Conservation (phyloP, 2,329 filamentous ascomycete species). For the Sporothrix brasiliensis region DNA sequence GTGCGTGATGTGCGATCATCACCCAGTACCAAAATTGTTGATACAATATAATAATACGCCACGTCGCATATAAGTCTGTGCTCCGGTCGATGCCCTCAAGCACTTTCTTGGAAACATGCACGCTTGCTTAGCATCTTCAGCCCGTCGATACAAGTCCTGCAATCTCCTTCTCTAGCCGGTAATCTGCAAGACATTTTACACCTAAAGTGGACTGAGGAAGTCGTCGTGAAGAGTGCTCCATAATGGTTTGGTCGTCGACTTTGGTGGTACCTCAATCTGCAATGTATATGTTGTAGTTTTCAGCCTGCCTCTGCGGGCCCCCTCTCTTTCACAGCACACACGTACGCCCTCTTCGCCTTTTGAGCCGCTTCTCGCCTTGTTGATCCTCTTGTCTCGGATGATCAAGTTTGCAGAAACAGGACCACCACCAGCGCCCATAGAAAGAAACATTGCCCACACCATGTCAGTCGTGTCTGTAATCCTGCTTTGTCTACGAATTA, state of each 20-base stretch:
- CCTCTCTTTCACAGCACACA: neutral
- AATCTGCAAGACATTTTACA: conserved; percentile 17
- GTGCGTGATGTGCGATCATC: conserved; percentile 21
- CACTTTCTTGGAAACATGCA: neutral
- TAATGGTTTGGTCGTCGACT: conserved; percentile 9
- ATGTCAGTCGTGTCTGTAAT: neutral
- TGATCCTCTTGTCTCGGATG: conserved; percentile 25
- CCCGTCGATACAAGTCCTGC: conserved; percentile 16
- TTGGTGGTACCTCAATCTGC: neutral
- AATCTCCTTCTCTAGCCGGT: conserved; percentile 14
- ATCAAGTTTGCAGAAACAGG: conserved; percentile 24
- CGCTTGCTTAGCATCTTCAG: neutral
- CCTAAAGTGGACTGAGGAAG: neutral
- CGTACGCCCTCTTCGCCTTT: neutral
- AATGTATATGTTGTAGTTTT: neutral
- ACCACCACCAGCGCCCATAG: conserved; percentile 11
- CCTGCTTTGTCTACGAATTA: neutral
- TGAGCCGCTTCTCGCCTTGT: neutral
- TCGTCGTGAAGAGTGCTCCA: neutral
- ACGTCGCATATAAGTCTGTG: conserved; percentile 2
- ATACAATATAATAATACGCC: neutral
- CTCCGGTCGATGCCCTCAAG: neutral
- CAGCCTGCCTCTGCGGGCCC: no score
- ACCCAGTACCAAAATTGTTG: neutral
- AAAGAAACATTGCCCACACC: conserved; percentile 15